Base-by-base conservation (phyloP, 805 yeast genomes). In the Pichia pseudocactophila region DNA sequence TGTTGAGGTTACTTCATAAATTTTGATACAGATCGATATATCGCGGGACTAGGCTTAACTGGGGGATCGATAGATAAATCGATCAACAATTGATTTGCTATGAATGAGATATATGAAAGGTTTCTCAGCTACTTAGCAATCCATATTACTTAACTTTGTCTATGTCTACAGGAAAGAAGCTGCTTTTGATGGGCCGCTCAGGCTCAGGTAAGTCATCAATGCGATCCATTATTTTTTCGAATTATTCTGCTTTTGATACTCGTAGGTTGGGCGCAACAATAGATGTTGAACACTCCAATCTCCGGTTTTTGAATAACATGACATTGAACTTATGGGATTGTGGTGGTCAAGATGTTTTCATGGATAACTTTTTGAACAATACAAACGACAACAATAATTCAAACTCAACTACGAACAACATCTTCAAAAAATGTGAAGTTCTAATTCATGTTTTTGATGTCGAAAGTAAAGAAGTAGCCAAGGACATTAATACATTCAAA, bases 121-220 rank as follows among this genome's bases (percentile, higher is more conserved):
- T n/a, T n/a, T n/a, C n/a, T n/a, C n/a, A n/a, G n/a, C n/a, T n/a
- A 13, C 36, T 5, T 30, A 10, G 11, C 5, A n/a, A 20, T 7
- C 11, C 22, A 33, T 7, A 10, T 11, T 5, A 11, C 4, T 18
- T 8, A 15, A 4, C 7, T 9, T 5, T 20, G 9, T 10, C 1
- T 2, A 50, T 50, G 54, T 56, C 58, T 7, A 37, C 57, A 5
- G 71, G 83, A 43, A 76, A 78, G 61, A 81, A 81, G 56, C 68
- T 81, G 33, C 67, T 80, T 33, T 65, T 80, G 25, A 81, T 80
- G 79, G 97, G 97, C 65, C 82, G 97, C 36, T 82, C 95, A 22
- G 97, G 98, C 35, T 86, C 96, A 5, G 98, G 98, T 2, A 92
- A 92, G 61, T 87, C 96, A 3, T 88, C 97, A 2, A 92, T 92